Percentiles rank a stretch among this genome's conserved stretches.
Evolutionary conservation across 2,329 filamentous ascomycete species (phyloP).

Genomic region (Waltergamsia citrina): DNA sequence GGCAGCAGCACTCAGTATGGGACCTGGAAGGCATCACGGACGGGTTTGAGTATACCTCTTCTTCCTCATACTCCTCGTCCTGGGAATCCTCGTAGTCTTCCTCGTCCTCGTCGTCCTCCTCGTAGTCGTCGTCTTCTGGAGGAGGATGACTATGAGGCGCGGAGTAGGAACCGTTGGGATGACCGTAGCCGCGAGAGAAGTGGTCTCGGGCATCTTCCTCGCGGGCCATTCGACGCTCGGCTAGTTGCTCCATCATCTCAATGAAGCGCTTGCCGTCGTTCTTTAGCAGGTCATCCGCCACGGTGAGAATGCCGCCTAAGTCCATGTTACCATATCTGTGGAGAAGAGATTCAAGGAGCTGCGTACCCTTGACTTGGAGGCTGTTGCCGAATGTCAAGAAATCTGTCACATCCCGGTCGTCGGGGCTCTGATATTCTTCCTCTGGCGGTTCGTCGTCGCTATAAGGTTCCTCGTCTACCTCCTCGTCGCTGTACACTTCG

Average conservation of each 20-base stretch:
- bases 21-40: constrained; percentile 26
- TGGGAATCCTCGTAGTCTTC: constrained; percentile 55
- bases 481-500: constrained; percentile 38
- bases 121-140: constrained; percentile 67
- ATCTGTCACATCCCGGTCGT: constrained; percentile 62
- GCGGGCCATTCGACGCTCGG: constrained; percentile 92
- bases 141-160: constrained; percentile 63
- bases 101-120: constrained; percentile 51
- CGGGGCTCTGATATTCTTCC: constrained; percentile 14
- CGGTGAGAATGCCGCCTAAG: constrained; percentile 91
- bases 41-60: constrained; percentile 55
- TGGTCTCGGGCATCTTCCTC: constrained; percentile 72
- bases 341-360: constrained; percentile 33
- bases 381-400: constrained; percentile 98
- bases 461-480: constrained; percentile 49
- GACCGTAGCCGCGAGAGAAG: constrained; percentile 48
- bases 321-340: constrained; percentile 36
- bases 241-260: constrained; percentile 99
- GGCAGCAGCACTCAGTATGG: constrained; percentile 34
- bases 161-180: constrained; percentile 51
- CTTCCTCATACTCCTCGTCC: constrained; percentile 62
- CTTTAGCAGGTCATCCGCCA: constrained; percentile 95
- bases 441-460: constrained; percentile 59
- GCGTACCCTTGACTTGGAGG: constrained; percentile 78
- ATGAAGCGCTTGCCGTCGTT: constrained; percentile 99